phyloP scores from a whole-genome alignment of 106 monocot genomes.

The Apostasia ramifera region DNA sequence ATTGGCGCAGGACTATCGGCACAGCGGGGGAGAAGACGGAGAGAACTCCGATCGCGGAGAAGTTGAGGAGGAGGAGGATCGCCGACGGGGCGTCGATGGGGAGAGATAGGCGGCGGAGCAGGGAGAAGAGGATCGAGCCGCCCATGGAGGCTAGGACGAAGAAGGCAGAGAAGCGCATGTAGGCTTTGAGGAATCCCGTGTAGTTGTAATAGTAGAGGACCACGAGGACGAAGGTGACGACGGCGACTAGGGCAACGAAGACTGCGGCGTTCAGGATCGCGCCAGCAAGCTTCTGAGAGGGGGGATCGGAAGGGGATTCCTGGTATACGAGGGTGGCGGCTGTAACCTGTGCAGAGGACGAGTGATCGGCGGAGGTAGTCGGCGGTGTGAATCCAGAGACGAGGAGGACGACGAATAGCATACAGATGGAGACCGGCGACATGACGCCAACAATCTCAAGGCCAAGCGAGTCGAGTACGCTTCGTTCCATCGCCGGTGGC shows the following conservation, averaged over 20 bases:
- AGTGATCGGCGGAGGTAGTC: constrained; percentile 4
- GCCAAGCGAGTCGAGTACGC: constrained; percentile 40
- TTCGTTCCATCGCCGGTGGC: constrained; percentile 2
- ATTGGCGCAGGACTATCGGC: constrained; percentile 65
- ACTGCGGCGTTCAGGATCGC: constrained; percentile 53
- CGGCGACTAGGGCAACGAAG: constrained; percentile 49
- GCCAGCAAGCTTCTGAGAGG: constrained; percentile 43
- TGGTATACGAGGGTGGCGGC: constrained; percentile 66
- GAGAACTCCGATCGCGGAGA: constrained; percentile 56
- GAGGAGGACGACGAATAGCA: constrained; percentile 60
- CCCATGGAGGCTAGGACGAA: constrained; percentile 87
- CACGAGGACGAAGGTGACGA: constrained; percentile 52
- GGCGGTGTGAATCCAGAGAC: constrained; percentile 26
- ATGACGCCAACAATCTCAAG: constrained; percentile 58
- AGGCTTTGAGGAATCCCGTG: constrained; percentile 63
- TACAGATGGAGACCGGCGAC: constrained; percentile 60
- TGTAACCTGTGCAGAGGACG: constrained; percentile 24
- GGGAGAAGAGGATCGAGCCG: constrained; percentile 49
- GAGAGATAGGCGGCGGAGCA: constrained; percentile 34
- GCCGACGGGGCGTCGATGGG: constrained; percentile 45
- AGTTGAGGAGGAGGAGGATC: constrained; percentile 61
- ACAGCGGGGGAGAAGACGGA: constrained; percentile 39
- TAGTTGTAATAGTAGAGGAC: constrained; percentile 90
- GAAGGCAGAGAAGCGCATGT: constrained; percentile 92
- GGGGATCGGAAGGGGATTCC: constrained; percentile 46